Evolutionary conservation across 306 rosid species (phyloP).

Genomic region (Castanea sativa): DNA sequence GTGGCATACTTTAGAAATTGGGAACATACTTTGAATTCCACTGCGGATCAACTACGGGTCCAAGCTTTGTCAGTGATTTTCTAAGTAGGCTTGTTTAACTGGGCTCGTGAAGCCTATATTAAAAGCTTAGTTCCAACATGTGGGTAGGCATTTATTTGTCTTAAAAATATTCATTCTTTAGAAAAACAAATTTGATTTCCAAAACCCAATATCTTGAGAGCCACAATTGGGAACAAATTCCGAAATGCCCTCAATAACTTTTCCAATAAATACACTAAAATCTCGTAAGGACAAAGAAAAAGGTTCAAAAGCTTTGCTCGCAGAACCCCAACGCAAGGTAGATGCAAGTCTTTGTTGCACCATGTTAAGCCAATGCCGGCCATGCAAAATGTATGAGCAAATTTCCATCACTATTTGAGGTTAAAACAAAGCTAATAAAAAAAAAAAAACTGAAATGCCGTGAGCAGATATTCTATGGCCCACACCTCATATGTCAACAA

Average conservation of each 20-base stretch:
- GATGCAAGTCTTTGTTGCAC: neutral
- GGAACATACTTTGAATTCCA: too few relatives aligned
- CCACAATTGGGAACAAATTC: neutral
- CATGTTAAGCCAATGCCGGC: too few relatives aligned
- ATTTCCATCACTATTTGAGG: neutral
- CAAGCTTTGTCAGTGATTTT: too few relatives aligned
- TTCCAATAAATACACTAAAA: neutral
- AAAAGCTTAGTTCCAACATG: too few relatives aligned
- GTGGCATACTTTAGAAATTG: too few relatives aligned
- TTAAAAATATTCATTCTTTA: too few relatives aligned
- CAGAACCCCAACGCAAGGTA: neutral
- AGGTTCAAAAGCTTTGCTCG: neutral
- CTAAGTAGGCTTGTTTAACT: too few relatives aligned
- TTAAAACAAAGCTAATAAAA: neutral
- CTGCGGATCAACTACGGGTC: too few relatives aligned
- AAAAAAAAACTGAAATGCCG: neutral
- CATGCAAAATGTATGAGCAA: neutral
- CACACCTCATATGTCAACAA: neutral
- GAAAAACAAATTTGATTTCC: too few relatives aligned
- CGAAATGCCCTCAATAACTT: neutral
- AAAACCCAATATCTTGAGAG: neutral
- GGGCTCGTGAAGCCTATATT: too few relatives aligned
- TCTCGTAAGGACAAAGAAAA: neutral
- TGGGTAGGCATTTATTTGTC: too few relatives aligned
- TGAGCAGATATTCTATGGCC: constrained; percentile 11